Conservation (phyloP, 2,329 filamentous ascomycete genomes). For the Fusarium sublunatum region DNA sequence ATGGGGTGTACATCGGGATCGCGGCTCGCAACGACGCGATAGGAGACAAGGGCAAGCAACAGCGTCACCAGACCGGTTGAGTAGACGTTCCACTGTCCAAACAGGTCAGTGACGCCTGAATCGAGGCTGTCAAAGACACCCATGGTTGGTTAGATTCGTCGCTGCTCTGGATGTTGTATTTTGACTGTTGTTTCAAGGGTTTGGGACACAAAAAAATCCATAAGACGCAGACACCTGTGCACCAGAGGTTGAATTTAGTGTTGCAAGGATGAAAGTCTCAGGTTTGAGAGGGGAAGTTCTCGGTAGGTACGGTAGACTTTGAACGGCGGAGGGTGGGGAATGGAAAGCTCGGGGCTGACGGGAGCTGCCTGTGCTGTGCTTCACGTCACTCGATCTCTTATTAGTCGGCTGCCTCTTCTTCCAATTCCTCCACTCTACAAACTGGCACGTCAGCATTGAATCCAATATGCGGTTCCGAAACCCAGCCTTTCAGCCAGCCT, state of each 20-base stretch:
- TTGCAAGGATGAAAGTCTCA: slow-evolving; percentile 17
- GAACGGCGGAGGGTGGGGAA: background rate
- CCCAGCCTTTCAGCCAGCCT: background rate
- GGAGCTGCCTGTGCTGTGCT: slow-evolving; percentile 6
- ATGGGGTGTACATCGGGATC: slow-evolving; percentile 95
- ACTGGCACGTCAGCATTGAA: background rate
- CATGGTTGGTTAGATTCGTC: slow-evolving; percentile 47
- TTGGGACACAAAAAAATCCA: background rate
- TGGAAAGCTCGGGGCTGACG: slow-evolving; percentile 23
- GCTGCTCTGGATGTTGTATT: slow-evolving; percentile 4
- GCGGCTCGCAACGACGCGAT: slow-evolving; percentile 74
- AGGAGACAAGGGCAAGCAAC: slow-evolving; percentile 75
- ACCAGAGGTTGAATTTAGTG: slow-evolving; percentile 1
- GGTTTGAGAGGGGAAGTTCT: slow-evolving; percentile 38
- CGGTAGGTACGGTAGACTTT: slow-evolving; percentile 27
- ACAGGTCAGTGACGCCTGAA: slow-evolving; percentile 72
- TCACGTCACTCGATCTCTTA: slow-evolving; percentile 9
- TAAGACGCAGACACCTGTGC: slow-evolving; percentile 4
- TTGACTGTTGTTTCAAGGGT: slow-evolving; percentile 10
- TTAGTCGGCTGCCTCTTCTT: slow-evolving; percentile 29
- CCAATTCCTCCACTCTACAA: background rate
- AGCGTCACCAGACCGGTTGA: slow-evolving; percentile 76
- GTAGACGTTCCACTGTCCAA: slow-evolving; percentile 85
- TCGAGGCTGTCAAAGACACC: slow-evolving; percentile 73
- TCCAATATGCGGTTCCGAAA: no score